These are phyloP conservation scores for Prunus mume DNA, from an alignment of 306 rosid genomes.

Conservation along the genomic window DNA sequence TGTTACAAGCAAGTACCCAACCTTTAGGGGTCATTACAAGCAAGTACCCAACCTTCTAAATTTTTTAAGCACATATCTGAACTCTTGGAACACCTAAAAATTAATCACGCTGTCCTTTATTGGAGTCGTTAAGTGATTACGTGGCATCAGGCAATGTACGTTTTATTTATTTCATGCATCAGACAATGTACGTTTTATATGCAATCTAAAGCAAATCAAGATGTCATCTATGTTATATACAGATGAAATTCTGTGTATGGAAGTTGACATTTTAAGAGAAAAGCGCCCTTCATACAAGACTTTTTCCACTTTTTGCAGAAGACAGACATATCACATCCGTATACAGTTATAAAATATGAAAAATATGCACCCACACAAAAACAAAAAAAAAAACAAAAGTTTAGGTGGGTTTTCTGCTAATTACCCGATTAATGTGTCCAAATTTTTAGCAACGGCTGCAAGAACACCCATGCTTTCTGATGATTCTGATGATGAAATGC, in stretches of 20 bases:
- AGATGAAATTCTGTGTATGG: neutral
- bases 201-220: neutral
- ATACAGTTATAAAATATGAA: neutral
- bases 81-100: too few relatives aligned
- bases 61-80: rapidly evolving
- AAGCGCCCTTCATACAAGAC: neutral
- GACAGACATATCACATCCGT: neutral
- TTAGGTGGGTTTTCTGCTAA: neutral
- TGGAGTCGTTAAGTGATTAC: too few relatives aligned
- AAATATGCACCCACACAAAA: neutral
- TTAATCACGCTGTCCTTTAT: too few relatives aligned
- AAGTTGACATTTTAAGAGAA: neutral
- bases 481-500: neutral
- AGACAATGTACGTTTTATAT: neutral
- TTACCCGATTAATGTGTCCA: conserved; percentile 74
- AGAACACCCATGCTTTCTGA: conserved; percentile 50
- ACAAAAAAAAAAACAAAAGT: neutral
- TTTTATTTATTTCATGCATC: neutral
- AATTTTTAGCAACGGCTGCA: conserved; percentile 60
- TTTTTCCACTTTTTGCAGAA: neutral
- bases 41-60: too few relatives aligned
- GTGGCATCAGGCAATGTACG: too few relatives aligned
- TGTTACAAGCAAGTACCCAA: too few relatives aligned
- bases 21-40: too few relatives aligned
- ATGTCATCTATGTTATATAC: neutral